Evolutionary conservation across 2,329 filamentous ascomycete species (phyloP).

Genomic region (Diaporthe batatas): DNA sequence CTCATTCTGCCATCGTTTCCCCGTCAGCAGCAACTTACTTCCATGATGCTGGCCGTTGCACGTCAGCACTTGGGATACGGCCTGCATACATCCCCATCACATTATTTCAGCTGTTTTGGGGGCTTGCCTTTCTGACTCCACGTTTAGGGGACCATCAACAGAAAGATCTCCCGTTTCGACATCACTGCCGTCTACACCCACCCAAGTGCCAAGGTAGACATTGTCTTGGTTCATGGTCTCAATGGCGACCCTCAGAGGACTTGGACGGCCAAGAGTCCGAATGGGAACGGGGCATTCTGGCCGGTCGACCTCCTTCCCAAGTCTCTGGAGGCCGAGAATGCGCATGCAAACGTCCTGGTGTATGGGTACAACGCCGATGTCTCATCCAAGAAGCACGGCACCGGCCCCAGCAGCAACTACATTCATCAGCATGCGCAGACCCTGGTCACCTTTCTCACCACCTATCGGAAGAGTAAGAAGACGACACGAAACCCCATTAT

Average conservation of each 20-base stretch:
- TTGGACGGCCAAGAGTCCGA: constrained; percentile 63
- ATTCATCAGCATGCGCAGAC: constrained; percentile 80
- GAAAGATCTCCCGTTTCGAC: constrained; percentile 67
- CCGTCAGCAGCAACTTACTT: constrained; percentile 41
- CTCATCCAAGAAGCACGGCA: constrained; percentile 63
- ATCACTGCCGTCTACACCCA: constrained; percentile 71
- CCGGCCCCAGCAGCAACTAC: constrained; percentile 72
- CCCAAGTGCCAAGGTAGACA: constrained; percentile 70
- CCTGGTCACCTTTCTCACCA: constrained; percentile 71
- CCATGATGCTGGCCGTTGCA: constrained; percentile 40
- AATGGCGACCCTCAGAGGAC: constrained; percentile 76
- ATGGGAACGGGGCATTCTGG: constrained; percentile 72
- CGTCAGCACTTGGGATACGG: constrained; percentile 17
- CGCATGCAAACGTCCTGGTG: constrained; percentile 74
- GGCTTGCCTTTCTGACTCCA: constrained; percentile 28
- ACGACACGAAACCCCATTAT: constrained; percentile 76
- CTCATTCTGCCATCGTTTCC: neutral
- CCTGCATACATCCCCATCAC: neutral
- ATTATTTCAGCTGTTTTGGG: neutral
- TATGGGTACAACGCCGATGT: constrained; percentile 83
- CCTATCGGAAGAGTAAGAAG: constrained; percentile 71
- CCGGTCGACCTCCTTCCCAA: constrained; percentile 75
- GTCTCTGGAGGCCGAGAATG: constrained; percentile 62
- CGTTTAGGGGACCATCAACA: constrained; percentile 61
- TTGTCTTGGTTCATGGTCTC: constrained; percentile 79